A percentile compares a stretch with the other conserved stretches of the same genome.
phyloP scores from a whole-genome alignment of 1,284 basidiomycete genomes.

The Malassezia caprae region DNA sequence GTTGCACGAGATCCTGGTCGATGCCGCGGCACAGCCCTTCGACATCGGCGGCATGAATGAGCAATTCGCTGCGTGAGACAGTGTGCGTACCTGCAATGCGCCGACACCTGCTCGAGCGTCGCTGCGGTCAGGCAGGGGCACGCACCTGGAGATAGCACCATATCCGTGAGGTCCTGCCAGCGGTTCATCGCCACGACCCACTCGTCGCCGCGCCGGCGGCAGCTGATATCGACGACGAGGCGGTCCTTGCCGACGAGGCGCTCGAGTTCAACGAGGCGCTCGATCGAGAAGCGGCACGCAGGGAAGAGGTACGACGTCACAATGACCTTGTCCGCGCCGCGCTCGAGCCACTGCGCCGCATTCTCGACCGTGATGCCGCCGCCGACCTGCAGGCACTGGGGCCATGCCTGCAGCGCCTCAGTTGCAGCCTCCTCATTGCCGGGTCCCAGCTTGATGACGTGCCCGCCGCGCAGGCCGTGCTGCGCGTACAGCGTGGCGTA shows the following conservation, averaged over 20 bases:
- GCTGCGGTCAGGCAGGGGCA: neutral
- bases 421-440: slow-evolving; percentile 74
- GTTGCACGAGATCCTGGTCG: slow-evolving; percentile 74
- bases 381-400: slow-evolving; percentile 75
- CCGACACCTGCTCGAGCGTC: slow-evolving; percentile 20
- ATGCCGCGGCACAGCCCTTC: slow-evolving; percentile 95
- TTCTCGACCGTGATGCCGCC: slow-evolving; percentile 80
- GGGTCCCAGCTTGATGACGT: slow-evolving; percentile 91
- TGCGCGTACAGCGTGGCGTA: slow-evolving; percentile 71
- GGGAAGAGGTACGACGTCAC: slow-evolving; percentile 95
- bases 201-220: slow-evolving; percentile 62
- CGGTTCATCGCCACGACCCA: slow-evolving; percentile 99
- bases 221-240: slow-evolving; percentile 91
- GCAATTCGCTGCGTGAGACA: slow-evolving; percentile 77
- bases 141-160: slow-evolving; percentile 72
- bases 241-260: slow-evolving; percentile 68
- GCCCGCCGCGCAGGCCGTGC: slow-evolving; percentile 68
- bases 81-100: slow-evolving; percentile 38
- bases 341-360: slow-evolving; percentile 71
- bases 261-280: slow-evolving; percentile 61
- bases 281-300: slow-evolving; percentile 63
- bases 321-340: slow-evolving; percentile 90
- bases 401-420: slow-evolving; percentile 72
- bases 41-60: slow-evolving; percentile 94
- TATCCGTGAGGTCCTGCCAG: slow-evolving; percentile 93